These are phyloP conservation scores for Violaceomyces palustris DNA, from an alignment of 1,284 basidiomycete species.

Conservation along the genomic window DNA sequence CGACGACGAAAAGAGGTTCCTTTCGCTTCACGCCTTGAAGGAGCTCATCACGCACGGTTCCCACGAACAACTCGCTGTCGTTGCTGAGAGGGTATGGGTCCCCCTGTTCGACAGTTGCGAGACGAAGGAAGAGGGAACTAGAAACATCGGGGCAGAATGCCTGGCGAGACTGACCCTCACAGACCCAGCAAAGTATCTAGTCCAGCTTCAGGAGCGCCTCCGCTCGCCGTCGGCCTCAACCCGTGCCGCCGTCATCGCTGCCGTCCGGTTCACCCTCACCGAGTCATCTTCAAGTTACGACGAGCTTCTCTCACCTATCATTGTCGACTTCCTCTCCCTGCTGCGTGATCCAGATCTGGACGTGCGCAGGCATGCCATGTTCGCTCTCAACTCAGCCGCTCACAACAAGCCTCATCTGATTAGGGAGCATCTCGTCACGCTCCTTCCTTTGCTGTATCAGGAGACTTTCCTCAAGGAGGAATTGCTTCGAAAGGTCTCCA, in stretches of 20 bases:
- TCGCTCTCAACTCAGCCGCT: conserved; percentile 88
- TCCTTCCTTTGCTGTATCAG: conserved; percentile 82
- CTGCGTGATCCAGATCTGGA: conserved; percentile 70
- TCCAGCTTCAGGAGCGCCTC: conserved; percentile 63
- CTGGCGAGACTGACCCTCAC: conserved; percentile 89
- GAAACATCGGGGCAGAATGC: conserved; percentile 93
- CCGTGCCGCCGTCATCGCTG: conserved; percentile 82
- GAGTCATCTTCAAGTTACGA: conserved; percentile 79
- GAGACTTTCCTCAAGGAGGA: conserved; percentile 68
- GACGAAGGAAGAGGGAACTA: conserved; percentile 72
- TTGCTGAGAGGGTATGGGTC: conserved; percentile 82
- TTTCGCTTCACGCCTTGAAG: conserved; percentile 86
- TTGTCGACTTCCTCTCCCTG: conserved; percentile 83
- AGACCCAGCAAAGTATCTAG: conserved; percentile 79
- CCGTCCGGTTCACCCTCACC: conserved; percentile 84
- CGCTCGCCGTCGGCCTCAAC: conserved; percentile 53
- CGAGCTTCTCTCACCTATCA: conserved; percentile 74
- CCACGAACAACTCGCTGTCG: conserved; percentile 70
- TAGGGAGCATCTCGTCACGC: conserved; percentile 69
- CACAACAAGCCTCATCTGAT: conserved; percentile 90
- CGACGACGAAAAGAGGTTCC: conserved; percentile 51
- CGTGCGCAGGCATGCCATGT: conserved; percentile 45
- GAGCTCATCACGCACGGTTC: conserved; percentile 92
- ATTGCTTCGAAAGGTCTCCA: conserved; percentile 67
- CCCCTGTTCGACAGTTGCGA: conserved; percentile 57